Base-by-base conservation (phyloP, 116 monocot genomes). In the Phalaenopsis hybrid region DNA sequence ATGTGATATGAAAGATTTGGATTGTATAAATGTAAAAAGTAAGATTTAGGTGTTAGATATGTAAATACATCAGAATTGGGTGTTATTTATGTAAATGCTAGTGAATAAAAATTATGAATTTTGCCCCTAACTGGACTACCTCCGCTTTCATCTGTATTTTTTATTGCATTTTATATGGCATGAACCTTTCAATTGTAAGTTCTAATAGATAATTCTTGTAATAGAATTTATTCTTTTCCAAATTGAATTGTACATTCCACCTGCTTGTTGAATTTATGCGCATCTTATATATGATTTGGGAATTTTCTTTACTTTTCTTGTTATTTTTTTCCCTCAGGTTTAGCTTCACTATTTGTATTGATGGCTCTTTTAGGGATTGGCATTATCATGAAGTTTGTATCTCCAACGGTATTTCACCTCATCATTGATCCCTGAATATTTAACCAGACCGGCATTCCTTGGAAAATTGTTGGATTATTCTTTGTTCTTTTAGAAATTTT, bases 271-370 rank as follows among this genome's bases (percentile, higher is more conserved):
- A 72, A 34, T 41, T 72, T 28, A n/a, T 75, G 44, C n/a, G 44
- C 33, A 43, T 16, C 75, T 75, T 9, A 75, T 45, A 45, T 2
- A 37, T 46, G 46, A 75, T 50, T 77, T 51, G 51, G 15, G n/a
- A 13, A 77, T 50, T 31, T 77, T 77, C 11, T 77, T 81, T 67
- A 72, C 1, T 41, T 68, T 37, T 74, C 0, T 11, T 65, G 5
- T 81, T 43, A 5, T 21, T 79, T 80, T 6, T 51, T 65, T 78
- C 28, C 21, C 75, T 57, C 87, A 92, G 92, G 92, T 80, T 83
- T 95, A 31, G 31, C 82, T 21, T 90, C 91, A 55, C 86, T 95
- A 55, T 25, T 90, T 10, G 49, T 90, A 65, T 61, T 94, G 74
- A 28, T 92, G 46, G 78, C 67, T 21, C 88, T 90, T 76, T 49